Evolutionary conservation across 305 asterid species (phyloP).

Genomic region (Fraxinus paxiana): DNA sequence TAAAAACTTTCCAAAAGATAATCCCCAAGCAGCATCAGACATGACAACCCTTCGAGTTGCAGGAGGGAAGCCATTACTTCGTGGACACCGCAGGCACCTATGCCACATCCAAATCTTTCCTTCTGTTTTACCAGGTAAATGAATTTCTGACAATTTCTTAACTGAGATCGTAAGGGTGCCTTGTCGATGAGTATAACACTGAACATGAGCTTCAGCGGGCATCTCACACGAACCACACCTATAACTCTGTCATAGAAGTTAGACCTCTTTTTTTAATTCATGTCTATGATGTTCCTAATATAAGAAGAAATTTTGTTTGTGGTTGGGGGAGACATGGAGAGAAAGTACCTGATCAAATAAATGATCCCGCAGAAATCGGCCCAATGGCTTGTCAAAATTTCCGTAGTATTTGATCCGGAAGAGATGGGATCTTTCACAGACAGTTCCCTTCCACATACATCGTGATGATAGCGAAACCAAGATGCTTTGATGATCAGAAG

Average conservation of each 20-base stretch:
- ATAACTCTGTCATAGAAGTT: slow-evolving; percentile 52
- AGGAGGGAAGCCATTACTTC: slow-evolving; percentile 79
- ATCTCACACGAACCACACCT: slow-evolving; percentile 79
- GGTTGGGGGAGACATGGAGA: slow-evolving; percentile 27
- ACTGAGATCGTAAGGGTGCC: slow-evolving; percentile 91
- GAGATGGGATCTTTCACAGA: slow-evolving; percentile 87
- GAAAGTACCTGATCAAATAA: slow-evolving; percentile 80
- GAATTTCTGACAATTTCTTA: slow-evolving; percentile 70
- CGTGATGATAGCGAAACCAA: slow-evolving; percentile 84
- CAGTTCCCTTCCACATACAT: slow-evolving; percentile 92
- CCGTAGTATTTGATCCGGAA: slow-evolving; percentile 90
- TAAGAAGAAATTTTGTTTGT: neutral
- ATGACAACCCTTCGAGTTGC: slow-evolving; percentile 87
- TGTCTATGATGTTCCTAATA: slow-evolving; percentile 8
- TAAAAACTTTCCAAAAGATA: slow-evolving; percentile 94
- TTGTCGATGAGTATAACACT: slow-evolving; percentile 93
- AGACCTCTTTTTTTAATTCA: slow-evolving; percentile 25
- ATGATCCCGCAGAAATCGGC: slow-evolving; percentile 84
- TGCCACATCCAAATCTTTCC: slow-evolving; percentile 99
- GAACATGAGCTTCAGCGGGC: slow-evolving; percentile 97
- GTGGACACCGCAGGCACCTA: slow-evolving; percentile 91
- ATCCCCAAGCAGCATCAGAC: slow-evolving; percentile 99
- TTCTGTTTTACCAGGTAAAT: slow-evolving; percentile 73
- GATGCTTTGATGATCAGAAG: slow-evolving; percentile 89
- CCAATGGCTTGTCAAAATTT: slow-evolving; percentile 85